Base-by-base conservation (phyloP, 2,329 filamentous ascomycete species). In the Pyrenophora seminiperda region DNA sequence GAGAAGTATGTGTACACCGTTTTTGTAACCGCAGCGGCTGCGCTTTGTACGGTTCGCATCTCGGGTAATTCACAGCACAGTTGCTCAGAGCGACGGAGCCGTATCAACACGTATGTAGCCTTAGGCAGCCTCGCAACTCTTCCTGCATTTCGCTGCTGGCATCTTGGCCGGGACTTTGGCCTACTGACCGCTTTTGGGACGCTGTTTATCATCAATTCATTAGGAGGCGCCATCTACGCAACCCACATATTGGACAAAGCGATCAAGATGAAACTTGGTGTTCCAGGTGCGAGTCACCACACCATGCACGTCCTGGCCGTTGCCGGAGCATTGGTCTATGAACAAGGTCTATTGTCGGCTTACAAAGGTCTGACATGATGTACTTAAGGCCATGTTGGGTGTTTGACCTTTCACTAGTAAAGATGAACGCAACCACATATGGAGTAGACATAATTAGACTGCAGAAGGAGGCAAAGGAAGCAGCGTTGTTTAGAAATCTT, bases 191-290 rank as follows among this genome's bases (percentile, higher is more conserved):
- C 18, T 19, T 53, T 50, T 42, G n/a, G 27, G 34, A 32, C n/a
- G 13, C 34, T 53, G 7, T 30, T 50, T 29, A 29, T 50, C 18
- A 33, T 53, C 4, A 53, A 50, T 39, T 41, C 15, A 17, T 29
- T 39, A 33, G 46, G 41, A 53, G 46, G 46, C 36, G 24, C 13
- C 13, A 42, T 53, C 34, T 53, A 53, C 46, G 32, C 24, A 45
- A 53, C 45, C 29, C 14, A 50, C 13, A 33, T 53, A 11, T 30
- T 53, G 2, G 36, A 53, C 10, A 46, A 50, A 46, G 36, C 37
- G 5, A 42, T 49, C n/a, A 5, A 22, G 44, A 48, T 48, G 22
- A 41, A 48, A 20, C 19, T 53, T 36, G 18, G 50, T 31, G 13
- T 53, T 14, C 45, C 13, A 34, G 46, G 32, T 45, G 22, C 22